phyloP scores from a whole-genome alignment of 306 rosid species.

The Luffa acutangula region DNA sequence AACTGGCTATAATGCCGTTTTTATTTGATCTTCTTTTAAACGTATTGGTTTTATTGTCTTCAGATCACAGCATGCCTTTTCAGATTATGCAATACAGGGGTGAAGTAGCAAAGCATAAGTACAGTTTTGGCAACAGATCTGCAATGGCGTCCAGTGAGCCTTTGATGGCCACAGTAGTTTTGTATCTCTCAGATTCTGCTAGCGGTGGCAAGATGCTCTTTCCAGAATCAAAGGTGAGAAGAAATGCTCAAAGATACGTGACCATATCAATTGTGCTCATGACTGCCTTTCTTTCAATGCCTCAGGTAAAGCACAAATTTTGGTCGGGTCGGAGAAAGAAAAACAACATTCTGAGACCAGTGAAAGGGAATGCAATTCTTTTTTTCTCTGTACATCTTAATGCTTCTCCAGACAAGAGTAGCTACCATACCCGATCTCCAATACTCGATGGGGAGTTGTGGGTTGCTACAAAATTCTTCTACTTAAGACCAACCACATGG shows the following conservation, averaged over 20 bases:
- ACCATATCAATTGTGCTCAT: background rate
- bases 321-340: slow-evolving; percentile 39
- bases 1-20: background rate
- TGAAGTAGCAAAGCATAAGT: slow-evolving; percentile 27
- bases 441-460: slow-evolving; percentile 61
- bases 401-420: slow-evolving; percentile 46
- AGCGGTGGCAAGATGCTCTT: slow-evolving; percentile 69
- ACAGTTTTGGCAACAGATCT: slow-evolving; percentile 34
- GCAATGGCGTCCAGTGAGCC: slow-evolving; percentile 31
- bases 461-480: slow-evolving; percentile 54
- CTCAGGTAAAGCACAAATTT: slow-evolving; percentile 33
- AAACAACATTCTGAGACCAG: slow-evolving; percentile 35
- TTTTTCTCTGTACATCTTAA: slow-evolving; percentile 48
- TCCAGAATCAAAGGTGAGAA: slow-evolving; percentile 50
- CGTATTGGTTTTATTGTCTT: slow-evolving; percentile 8
- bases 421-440: slow-evolving; percentile 64
- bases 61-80: slow-evolving; percentile 54
- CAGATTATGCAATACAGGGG: slow-evolving; percentile 32
- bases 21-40: background rate
- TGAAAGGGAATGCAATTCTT: slow-evolving; percentile 69
- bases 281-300: slow-evolving; percentile 1
- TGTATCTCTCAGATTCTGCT: slow-evolving; percentile 59
- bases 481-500: slow-evolving; percentile 24
- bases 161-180: slow-evolving; percentile 58
- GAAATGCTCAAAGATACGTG: background rate